Base-by-base conservation (phyloP, 371 early-diverging fungal species). In the Rhizomucor miehei region DNA sequence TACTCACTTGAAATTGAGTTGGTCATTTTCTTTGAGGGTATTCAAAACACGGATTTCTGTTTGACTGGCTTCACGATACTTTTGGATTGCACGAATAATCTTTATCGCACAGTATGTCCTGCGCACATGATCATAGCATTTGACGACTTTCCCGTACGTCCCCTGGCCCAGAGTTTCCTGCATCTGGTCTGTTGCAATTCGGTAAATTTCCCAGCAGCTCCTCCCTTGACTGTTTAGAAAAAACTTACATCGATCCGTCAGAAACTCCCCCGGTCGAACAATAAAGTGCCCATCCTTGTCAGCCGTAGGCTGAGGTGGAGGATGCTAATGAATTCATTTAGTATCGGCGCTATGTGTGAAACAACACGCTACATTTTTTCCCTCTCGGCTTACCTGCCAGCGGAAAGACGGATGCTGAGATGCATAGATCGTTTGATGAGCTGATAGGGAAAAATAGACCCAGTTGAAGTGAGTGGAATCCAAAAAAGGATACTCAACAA, bases 61-160 rank as follows among this genome's bases (percentile, higher is more conserved):
- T 57, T 84, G 79, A 58, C 94, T 88, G 1, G 98, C 98, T 44
- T 97, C 96, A 44, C 90, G 85, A 75, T 97, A 98, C 69, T 98
- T 98, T 64, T 86, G 92, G 44, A 96, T 82, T 8, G 96, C 90
- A 35, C 95, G 86, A 50, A 97, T 93, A 39, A 98, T 90, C 73
- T 98, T 98, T 62, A 98, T 67, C 21, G 57, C 57, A 44, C 70
- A 82, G 50, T 78, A 74, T 13, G 71, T 68, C 12, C 84, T 73
- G 36, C 74, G 75, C 6, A 72, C 73, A 34, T 80, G 73, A 66
- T 97, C 97, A 51, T 71, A 87, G 54, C 93, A 93, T 64, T 93
- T 88, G 23, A 93, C 90, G 6, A 98, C 98, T 66, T 92, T 93
- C 56, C 98, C 98, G 79, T 95, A 98, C 0, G 98, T 98, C 10